phyloP scores from a whole-genome alignment of 176 grass and related monocot species.

The Phoenix roebelenii region DNA sequence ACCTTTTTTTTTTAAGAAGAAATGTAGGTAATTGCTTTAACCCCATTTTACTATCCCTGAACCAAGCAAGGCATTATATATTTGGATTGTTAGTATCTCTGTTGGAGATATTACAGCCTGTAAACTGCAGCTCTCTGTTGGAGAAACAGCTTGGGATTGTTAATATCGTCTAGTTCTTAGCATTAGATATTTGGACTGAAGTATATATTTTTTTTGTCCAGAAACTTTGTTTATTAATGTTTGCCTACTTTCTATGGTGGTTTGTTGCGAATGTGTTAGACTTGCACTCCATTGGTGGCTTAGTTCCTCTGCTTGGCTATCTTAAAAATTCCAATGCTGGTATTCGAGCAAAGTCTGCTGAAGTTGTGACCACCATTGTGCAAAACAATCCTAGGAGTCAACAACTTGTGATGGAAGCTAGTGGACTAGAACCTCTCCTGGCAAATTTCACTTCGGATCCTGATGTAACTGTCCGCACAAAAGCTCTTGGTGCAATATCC shows the following conservation, averaged over 20 bases:
- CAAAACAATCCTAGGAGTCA: constrained; percentile 93
- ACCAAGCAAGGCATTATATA: too few species aligned
- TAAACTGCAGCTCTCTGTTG: too few species aligned
- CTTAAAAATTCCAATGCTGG: constrained; percentile 65
- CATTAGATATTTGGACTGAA: too few species aligned
- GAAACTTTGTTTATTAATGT: neutral
- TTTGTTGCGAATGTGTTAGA: constrained; percentile 30
- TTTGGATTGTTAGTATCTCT: too few species aligned
- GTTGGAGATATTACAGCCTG: too few species aligned
- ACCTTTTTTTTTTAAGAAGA: too few species aligned
- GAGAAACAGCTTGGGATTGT: too few species aligned
- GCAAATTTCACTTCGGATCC: constrained; percentile 81
- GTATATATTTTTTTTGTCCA: neutral
- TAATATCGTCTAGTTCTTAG: too few species aligned
- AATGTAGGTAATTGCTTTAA: too few species aligned
- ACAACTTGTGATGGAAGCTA: constrained; percentile 87
- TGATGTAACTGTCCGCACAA: constrained; percentile 71
- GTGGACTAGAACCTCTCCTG: constrained; percentile 79
- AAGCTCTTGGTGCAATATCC: constrained; percentile 84
- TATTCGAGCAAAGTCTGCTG: constrained; percentile 82
- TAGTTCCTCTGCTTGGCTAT: constrained; percentile 72
- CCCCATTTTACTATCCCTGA: too few species aligned
- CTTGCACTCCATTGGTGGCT: constrained; percentile 80
- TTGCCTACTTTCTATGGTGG: neutral
- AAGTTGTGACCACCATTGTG: constrained; percentile 85